Base-by-base conservation (phyloP, 345 rosid genomes). In the Lepidium aucheri region DNA sequence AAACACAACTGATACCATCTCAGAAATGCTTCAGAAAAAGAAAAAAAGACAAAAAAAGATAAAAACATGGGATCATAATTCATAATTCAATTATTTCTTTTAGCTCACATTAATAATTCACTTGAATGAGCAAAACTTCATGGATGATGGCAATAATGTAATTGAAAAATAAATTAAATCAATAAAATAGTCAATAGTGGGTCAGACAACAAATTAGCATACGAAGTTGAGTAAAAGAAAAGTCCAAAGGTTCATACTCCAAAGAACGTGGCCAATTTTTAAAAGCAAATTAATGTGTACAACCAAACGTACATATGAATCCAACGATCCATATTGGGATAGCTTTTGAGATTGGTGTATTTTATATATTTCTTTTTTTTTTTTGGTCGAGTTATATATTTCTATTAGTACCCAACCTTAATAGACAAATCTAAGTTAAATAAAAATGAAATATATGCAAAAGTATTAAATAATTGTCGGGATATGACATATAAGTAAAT, bases 121-220 rank as follows among this genome's bases (percentile, higher is more conserved):
- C 14, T 50, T 50, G 54, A 53, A 3, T 22, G 47, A 43, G 55
- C 28, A 60, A 3, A 50, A 53, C 63, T n/a, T 34, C 55, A 45
- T 44, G 47, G 53, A 26, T 16, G 68, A 42, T 44, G 62, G 24
- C 39, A 30, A 63, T 54, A 54, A 3, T 34, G 0, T 62, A 70
- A 15, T 16, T 24, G 0, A 53, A 34, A 22, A 4, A 35, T 2
- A 7, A 14, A 22, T 10, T 22, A 52, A 62, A 44, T 44, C 11
- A 38, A 50, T 63, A 50, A n/a, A 64, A 51, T 51, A 70, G 63
- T 34, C 53, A 44, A 36, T 9, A 17, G 63, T 70, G 51, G 57
- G 69, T 45, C 63, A 54, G 75, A 70, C 26, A 70, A 53, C 55
- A 53, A 45, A 9, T 43, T 61, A 59, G 60, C 47, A 61, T 61